Conservation (phyloP, 2,329 filamentous ascomycete species). For the Aschersonia sp. region DNA sequence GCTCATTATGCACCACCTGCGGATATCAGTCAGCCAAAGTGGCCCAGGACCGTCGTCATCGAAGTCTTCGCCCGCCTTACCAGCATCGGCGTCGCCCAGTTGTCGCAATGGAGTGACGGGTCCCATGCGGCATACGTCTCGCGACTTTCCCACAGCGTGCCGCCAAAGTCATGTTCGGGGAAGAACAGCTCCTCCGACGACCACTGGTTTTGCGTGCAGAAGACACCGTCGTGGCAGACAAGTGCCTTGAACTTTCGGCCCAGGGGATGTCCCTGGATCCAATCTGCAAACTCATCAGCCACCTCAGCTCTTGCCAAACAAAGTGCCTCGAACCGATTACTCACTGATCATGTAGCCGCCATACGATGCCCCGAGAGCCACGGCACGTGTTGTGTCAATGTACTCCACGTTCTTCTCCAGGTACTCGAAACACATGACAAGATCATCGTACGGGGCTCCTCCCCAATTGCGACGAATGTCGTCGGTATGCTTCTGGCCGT, state of each 20-base stretch:
- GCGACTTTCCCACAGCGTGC: conserved; percentile 45
- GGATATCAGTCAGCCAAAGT: conserved; percentile 3
- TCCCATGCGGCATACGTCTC: conserved; percentile 57
- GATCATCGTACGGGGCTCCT: conserved; percentile 68
- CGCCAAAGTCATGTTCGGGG: conserved; percentile 52
- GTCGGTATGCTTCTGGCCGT: conserved; percentile 64
- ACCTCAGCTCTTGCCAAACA: neutral
- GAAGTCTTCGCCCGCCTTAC: conserved; percentile 23
- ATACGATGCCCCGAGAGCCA: conserved; percentile 63
- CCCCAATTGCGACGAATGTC: conserved; percentile 75
- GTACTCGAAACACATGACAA: conserved; percentile 66
- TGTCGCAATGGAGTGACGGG: conserved; percentile 43
- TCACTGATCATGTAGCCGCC: conserved; percentile 63
- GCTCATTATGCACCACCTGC: conserved; percentile 64
- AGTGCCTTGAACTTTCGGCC: conserved; percentile 78
- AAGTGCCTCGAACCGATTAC: conserved; percentile 7
- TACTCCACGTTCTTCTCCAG: conserved; percentile 51
- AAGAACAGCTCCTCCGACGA: conserved; percentile 58
- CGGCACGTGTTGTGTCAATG: conserved; percentile 54
- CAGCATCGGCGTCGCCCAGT: conserved; percentile 80
- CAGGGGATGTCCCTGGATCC: conserved; percentile 78
- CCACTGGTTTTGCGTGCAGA: conserved; percentile 54
- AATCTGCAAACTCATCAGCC: conserved; percentile 37
- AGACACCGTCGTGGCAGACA: conserved; percentile 79
- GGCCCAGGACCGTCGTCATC: neutral